These are phyloP conservation scores for Puccinia hordei DNA, from an alignment of 1,284 basidiomycete species.

Conservation along the genomic window DNA sequence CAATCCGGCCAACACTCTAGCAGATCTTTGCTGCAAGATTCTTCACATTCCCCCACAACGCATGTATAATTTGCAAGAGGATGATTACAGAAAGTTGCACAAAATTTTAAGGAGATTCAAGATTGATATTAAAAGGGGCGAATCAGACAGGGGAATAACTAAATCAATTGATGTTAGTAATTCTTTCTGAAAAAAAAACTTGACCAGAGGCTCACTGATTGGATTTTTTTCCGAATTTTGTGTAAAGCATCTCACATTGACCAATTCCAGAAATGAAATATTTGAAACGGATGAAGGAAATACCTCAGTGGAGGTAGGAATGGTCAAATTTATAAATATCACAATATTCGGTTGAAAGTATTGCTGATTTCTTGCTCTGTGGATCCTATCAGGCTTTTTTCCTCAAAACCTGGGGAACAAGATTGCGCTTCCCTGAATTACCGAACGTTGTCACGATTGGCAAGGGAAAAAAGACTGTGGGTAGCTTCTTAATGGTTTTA, in stretches of 20 bases:
- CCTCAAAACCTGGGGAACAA: conserved; percentile 23
- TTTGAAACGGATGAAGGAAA: conserved; percentile 34
- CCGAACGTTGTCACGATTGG: conserved; percentile 32
- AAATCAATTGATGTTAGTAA: conserved; percentile 27
- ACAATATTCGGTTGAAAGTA: too few species aligned
- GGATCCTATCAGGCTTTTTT: conserved; percentile 26
- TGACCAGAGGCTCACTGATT: not conserved
- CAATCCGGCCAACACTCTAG: conserved; percentile 14
- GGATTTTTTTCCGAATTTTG: not conserved
- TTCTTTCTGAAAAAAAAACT: not conserved
- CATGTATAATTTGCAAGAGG: not conserved
- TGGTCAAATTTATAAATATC: too few species aligned
- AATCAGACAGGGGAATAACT: conserved; percentile 16
- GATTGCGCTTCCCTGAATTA: conserved; percentile 21
- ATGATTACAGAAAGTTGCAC: conserved; percentile 11
- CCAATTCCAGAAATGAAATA: conserved; percentile 21
- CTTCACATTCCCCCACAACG: not conserved
- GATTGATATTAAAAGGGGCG: conserved; percentile 21
- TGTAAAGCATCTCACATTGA: conserved; percentile 24
- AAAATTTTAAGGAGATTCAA: conserved; percentile 18
- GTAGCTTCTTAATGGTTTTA: not conserved
- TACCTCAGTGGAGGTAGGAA: conserved; percentile 26
- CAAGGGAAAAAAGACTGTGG: conserved; percentile 37
- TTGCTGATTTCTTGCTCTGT: not conserved
- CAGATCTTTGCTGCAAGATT: conserved; percentile 26